Conservation (phyloP, 345 rosid genomes). For the Salix caprea region DNA sequence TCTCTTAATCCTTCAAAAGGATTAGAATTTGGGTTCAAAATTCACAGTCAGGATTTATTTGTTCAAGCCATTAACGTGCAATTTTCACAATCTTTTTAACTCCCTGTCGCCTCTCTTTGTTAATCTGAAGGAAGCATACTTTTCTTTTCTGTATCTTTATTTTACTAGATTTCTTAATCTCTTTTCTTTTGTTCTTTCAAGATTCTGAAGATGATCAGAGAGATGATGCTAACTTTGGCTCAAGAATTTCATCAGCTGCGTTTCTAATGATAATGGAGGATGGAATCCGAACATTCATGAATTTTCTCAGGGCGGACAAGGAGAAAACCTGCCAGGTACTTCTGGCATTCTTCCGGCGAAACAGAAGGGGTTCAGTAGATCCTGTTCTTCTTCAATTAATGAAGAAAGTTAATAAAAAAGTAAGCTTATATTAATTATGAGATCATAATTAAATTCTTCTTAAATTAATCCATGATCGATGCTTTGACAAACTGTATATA, state of each 20-base stretch:
- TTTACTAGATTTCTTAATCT: not conserved
- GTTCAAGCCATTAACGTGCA: too few species aligned
- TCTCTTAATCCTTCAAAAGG: not conserved
- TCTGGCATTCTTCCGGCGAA: constrained; percentile 64
- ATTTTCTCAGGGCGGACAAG: constrained; percentile 84
- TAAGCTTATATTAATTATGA: constrained; percentile 21
- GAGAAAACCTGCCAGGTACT: constrained; percentile 68
- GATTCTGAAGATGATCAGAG: constrained; percentile 55
- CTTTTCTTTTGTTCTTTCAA: constrained; percentile 10
- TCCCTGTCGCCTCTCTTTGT: not conserved
- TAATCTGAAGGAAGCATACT: not conserved
- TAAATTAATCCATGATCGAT: not conserved
- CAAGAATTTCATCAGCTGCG: constrained; percentile 73
- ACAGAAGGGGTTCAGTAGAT: constrained; percentile 62
- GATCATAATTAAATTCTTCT: not conserved
- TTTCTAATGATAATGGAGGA: constrained; percentile 92
- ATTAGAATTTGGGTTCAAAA: not conserved
- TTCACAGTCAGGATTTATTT: too few species aligned
- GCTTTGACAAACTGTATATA: not conserved
- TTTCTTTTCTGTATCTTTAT: not conserved
- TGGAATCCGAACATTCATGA: constrained; percentile 86
- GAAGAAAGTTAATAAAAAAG: constrained; percentile 84
- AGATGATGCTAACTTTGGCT: constrained; percentile 48
- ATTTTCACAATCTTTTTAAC: too few species aligned
- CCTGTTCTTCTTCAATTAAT: constrained; percentile 73